These are phyloP conservation scores for Conticribra guillardii DNA, from an alignment of 108 stramenopile species.

Conservation along the genomic window DNA sequence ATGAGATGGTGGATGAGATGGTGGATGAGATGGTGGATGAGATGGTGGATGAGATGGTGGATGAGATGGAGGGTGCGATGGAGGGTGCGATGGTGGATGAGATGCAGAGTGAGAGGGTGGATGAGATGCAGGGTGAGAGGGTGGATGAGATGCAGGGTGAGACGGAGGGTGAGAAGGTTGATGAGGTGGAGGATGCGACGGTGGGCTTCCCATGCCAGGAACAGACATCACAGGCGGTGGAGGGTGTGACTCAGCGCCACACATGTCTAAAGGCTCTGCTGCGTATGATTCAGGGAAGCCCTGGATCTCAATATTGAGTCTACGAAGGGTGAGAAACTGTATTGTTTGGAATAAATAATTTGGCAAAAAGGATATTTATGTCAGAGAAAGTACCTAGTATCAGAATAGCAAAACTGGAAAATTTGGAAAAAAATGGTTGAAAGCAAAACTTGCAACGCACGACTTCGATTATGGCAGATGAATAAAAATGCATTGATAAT, in stretches of 20 bases:
- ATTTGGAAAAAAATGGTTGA: background rate
- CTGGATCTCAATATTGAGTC: constrained; percentile 86
- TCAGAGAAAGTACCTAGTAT: constrained; percentile 10
- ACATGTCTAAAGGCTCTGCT: constrained; percentile 62
- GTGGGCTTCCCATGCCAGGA: background rate
- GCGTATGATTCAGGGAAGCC: constrained; percentile 91
- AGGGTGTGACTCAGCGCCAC: constrained; percentile 43
- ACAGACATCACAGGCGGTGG: constrained; percentile 14
- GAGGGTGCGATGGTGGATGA: no score
- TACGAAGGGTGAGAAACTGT: constrained; percentile 84
- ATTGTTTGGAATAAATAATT: no score
- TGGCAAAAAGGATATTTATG: no score
- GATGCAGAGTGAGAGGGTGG: no score
- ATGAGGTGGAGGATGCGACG: constrained; percentile 6
- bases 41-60: no score
- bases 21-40: no score
- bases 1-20: background rate
- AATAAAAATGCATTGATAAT: no score
- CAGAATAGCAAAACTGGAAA: background rate
- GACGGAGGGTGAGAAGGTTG: background rate
- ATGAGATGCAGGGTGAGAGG: no score
- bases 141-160: constrained; percentile 1
- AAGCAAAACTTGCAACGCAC: no score
- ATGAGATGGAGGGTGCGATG: no score
- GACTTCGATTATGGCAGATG: no score